These are phyloP conservation scores for Aspergillus baeticus DNA, from an alignment of 495 filamentous ascomycete genomes.

Conservation along the genomic window DNA sequence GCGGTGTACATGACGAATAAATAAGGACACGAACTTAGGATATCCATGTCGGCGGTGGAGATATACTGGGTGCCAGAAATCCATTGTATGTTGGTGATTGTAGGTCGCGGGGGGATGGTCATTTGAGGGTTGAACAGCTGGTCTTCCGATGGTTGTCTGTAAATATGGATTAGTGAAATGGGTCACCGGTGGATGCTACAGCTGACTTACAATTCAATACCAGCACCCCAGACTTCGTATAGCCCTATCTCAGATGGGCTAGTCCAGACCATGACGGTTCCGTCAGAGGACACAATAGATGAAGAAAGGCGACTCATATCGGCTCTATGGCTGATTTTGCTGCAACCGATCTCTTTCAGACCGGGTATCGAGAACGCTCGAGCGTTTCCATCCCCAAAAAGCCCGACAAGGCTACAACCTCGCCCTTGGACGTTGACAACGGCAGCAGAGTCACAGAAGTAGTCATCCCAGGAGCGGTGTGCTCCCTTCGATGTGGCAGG, in stretches of 20 bases:
- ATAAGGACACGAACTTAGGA: slow-evolving; percentile 55
- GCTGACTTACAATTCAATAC: slow-evolving; percentile 51
- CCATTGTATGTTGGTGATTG: slow-evolving; percentile 95
- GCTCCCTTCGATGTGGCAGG: slow-evolving; percentile 83
- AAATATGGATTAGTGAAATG: slow-evolving; percentile 28
- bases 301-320: slow-evolving; percentile 71
- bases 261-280: slow-evolving; percentile 84
- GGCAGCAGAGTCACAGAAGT: slow-evolving; percentile 72
- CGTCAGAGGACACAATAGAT: slow-evolving; percentile 67
- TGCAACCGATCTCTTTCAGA: slow-evolving; percentile 78
- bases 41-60: slow-evolving; percentile 83
- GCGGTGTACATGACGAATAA: neutral
- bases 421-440: slow-evolving; percentile 70
- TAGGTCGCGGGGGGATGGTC: slow-evolving; percentile 76
- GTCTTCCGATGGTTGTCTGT: slow-evolving; percentile 58
- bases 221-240: slow-evolving; percentile 77
- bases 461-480: slow-evolving; percentile 81
- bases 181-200: slow-evolving; percentile 5
- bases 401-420: slow-evolving; percentile 74
- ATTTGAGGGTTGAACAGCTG: slow-evolving; percentile 73
- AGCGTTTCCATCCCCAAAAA: slow-evolving; percentile 77
- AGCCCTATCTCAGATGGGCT: slow-evolving; percentile 81
- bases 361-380: slow-evolving; percentile 82
- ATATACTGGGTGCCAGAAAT: slow-evolving; percentile 93
- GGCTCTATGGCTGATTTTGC: slow-evolving; percentile 58